Conservation (phyloP, 495 filamentous ascomycete genomes). For the Aspergillus biplanus region DNA sequence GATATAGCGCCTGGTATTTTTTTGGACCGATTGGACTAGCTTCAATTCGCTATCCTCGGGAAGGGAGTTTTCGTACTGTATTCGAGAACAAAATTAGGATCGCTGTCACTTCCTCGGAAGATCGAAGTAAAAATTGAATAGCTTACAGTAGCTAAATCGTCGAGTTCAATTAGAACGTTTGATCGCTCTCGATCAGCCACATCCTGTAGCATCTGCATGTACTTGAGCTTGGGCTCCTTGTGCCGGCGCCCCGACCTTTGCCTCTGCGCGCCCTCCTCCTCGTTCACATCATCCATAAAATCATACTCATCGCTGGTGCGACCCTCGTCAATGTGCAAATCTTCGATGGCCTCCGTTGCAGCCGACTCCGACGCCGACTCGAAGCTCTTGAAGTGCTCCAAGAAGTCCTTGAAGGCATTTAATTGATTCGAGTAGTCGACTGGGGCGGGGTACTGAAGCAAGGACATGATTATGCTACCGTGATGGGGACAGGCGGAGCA, state of each 20-base stretch:
- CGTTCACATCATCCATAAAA: slow-evolving; percentile 86
- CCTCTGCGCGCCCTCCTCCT: slow-evolving; percentile 44
- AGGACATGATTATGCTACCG: slow-evolving; percentile 66
- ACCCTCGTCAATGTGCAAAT: slow-evolving; percentile 85
- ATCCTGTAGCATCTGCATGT: slow-evolving; percentile 87
- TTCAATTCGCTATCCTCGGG: slow-evolving; percentile 65
- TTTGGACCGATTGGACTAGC: slow-evolving; percentile 82
- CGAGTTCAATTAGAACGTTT: slow-evolving; percentile 83
- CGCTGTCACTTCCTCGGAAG: not conserved
- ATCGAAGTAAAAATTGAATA: not conserved
- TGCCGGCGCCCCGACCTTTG: slow-evolving; percentile 41
- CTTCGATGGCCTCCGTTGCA: slow-evolving; percentile 73
- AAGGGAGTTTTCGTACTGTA: slow-evolving; percentile 72
- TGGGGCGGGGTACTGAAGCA: slow-evolving; percentile 70
- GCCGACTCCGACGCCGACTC: slow-evolving; percentile 70
- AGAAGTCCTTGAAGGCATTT: slow-evolving; percentile 85
- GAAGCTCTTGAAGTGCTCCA: slow-evolving; percentile 82
- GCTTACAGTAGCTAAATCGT: slow-evolving; percentile 76
- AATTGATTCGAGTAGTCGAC: slow-evolving; percentile 89
- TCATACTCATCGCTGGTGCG: slow-evolving; percentile 92
- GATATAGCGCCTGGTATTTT: slow-evolving; percentile 93
- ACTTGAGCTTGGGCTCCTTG: slow-evolving; percentile 74
- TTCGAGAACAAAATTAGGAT: not conserved
- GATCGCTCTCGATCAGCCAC: slow-evolving; percentile 75
- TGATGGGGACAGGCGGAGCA: slow-evolving; percentile 19